Base-by-base conservation (phyloP, 768 basidiomycete species). In the Auricularia sp. region DNA sequence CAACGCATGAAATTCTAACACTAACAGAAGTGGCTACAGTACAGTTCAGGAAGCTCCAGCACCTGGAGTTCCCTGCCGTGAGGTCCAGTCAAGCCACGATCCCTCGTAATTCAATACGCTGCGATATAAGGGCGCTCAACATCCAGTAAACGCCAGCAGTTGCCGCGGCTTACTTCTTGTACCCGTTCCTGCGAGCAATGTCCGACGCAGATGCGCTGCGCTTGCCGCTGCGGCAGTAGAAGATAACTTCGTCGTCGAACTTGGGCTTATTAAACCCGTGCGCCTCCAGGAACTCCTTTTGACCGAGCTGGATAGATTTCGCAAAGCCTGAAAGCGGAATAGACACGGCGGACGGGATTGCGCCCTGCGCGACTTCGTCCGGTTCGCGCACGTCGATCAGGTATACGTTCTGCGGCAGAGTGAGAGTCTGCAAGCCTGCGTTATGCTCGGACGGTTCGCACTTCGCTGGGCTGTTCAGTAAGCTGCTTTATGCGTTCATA, bases 371-470 rank as follows among this genome's bases (percentile, higher is more conserved):
- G 54, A 93, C 90, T 73, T 97, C 95, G 68, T 91, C 85, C 1
- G 88, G 90, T 73, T 97, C 95, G 23, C 96, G 87, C n/a, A 98
- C 95, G 70, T 96, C 93, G 68, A 92, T 86, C 56, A 92, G 72
- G 71, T 86, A 90, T 3, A 83, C 78, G 66, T 87, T 79, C 90
- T 92, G 66, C 0, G 29, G 39, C 36, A 39, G 14, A 36, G 47
- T 35, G 35, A 51, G 35, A 35, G 36, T 47, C 51, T 67, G 62
- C 60, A 64, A 69, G 61, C 58, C 62, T 29, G 29, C 29, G 2
- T 29, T 56, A 11, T 69, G 36, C 64, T 64, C 54, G 44, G 51
- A 21, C 64, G 64, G 44, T n/a, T 70, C 74, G 44, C 69, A 90
- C 90, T 2, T 80, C 74, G 63, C 85, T 83, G 3, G 96, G 96